Base-by-base conservation (phyloP, 176 grass and related monocot genomes). In the Thalia dealbata region DNA sequence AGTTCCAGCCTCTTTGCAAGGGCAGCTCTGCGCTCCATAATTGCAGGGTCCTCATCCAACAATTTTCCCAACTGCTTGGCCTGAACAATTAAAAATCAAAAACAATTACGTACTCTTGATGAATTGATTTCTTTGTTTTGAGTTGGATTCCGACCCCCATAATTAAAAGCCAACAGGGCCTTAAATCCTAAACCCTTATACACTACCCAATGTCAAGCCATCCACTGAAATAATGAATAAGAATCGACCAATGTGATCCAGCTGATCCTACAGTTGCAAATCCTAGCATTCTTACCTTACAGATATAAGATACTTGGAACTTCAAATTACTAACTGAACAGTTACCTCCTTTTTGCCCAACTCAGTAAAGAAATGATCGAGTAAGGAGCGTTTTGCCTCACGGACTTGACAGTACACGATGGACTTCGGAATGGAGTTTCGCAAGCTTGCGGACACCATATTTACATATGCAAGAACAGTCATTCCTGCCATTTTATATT, bases 1-100 rank as follows among this genome's bases (percentile, higher is more conserved):
- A 75, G 73, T 22, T 75, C 73, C 26, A 75, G 58, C 32, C 73
- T 75, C 73, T 75, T 75, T 8, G 73, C 38, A 45, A 75, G 58
- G 58, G 73, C n/a, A 25, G 73, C 32, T 75, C 73, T 61, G 42
- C 73, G 73, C 41, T 75, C 73, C 73, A 75, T 75, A 18, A 75
- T 61, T 45, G 73, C 73, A 16, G 73, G 73, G 58, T 75, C 73
- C 41, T 75, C 73, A 28, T 75, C 73, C 38, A 75, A 75, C 73
- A 75, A 16, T 19, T 21, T 45, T 62, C 35, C 55, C 55, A 75
- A 63, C 41, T 75, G 73, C 56, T 62, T 75, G 62, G 35, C 35
- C 73, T 75, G 72, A 19, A 74, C 54, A 52, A 15, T 23, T 10
- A 75, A 71, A 50, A 26, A 13, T 28, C 2, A 14, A 50, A 25